Base-by-base conservation (phyloP, 768 basidiomycete species). In the Tricholomella constricta region DNA sequence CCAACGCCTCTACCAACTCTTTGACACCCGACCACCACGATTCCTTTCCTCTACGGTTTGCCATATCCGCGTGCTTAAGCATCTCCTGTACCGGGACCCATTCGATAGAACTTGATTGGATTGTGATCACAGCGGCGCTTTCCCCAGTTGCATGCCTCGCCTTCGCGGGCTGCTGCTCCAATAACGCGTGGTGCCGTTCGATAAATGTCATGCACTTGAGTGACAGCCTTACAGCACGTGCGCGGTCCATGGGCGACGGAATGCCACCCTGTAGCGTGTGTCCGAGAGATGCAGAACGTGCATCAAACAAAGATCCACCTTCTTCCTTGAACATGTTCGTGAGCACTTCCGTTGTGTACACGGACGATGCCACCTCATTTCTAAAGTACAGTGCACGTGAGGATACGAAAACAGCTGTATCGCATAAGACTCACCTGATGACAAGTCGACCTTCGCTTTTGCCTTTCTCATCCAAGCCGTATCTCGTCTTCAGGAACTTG, bases 261-360 rank as follows among this genome's bases (percentile, higher is more conserved):
- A 93, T 85, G 2, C 94, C 94, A 7, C 97, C 97, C 65, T 99
- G 97, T 2, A 99, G 75, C 4, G 95, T 98, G 73, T 99, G 97
- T 14, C 97, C 97, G 17, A 99, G 83, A 1, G 93, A 89, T n/a
- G 96, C 97, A 17, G 86, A 90, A 43, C 97, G 88, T 17, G 97
- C 85, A 72, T 99, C 97, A 65, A 98, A 99, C 20, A 98, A 77
- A 5, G 78, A 57, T 22, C 86, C 86, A n/a, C 97, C 97, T 71
- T 98, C 96, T 67, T 97, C 96, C 63, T 89, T 88, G 71, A 98
- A 73, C 79, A 99, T 97, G 69, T 91, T 91, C 55, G 89, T 95
- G 61, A 99, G 82, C 49, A 97, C 81, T 7, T 92, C 86, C 6
- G 95, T 95, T 12, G 89, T 88, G 77, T 98, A 99, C 22, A 98